Percentiles rank a stretch among this genome's conserved stretches.
Evolutionary conservation across 2,329 filamentous ascomycete genomes (phyloP).

Genomic region (Aspergillus piperis): DNA sequence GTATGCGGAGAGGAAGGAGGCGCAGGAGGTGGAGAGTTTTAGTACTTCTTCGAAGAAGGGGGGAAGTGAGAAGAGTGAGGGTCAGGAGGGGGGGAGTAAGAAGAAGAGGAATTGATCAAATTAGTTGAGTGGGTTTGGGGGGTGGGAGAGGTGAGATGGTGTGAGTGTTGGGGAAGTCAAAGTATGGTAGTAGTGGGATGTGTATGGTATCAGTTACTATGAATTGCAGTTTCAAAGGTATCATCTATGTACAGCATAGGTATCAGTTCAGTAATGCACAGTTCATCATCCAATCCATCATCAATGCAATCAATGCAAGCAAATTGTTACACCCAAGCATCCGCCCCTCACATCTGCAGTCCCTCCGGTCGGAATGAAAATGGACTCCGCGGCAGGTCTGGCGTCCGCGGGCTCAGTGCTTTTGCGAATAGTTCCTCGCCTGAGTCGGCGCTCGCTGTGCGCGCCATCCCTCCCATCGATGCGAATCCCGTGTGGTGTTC

Average conservation of each 20-base stretch:
- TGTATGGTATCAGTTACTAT: background rate
- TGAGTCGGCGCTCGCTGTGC: slow-evolving; percentile 49
- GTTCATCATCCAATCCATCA: no score
- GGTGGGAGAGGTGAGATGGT: no score
- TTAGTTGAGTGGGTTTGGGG: no score
- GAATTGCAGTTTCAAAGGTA: background rate
- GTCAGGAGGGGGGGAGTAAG: slow-evolving; percentile 35
- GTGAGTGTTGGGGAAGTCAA: background rate
- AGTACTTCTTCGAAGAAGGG: slow-evolving; percentile 42
- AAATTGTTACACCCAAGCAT: background rate
- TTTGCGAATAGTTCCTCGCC: slow-evolving; percentile 86
- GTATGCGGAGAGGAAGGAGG: slow-evolving; percentile 95
- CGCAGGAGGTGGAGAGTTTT: slow-evolving; percentile 71
- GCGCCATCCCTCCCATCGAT: slow-evolving; percentile 36
- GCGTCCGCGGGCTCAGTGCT: slow-evolving; percentile 81
- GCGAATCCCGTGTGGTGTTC: slow-evolving; percentile 30
- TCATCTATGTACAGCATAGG: background rate
- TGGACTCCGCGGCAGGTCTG: slow-evolving; percentile 80
- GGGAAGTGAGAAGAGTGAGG: background rate
- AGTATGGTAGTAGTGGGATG: slow-evolving; percentile 6
- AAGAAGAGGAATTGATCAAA: slow-evolving; percentile 6
- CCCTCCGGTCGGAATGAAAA: slow-evolving; percentile 61
- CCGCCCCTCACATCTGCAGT: slow-evolving; percentile 17
- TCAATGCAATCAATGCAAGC: no score
- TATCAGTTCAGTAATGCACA: background rate